These are phyloP conservation scores for Stentor coeruleus DNA, from an alignment of 73 alveolate genomes.

Conservation along the genomic window DNA sequence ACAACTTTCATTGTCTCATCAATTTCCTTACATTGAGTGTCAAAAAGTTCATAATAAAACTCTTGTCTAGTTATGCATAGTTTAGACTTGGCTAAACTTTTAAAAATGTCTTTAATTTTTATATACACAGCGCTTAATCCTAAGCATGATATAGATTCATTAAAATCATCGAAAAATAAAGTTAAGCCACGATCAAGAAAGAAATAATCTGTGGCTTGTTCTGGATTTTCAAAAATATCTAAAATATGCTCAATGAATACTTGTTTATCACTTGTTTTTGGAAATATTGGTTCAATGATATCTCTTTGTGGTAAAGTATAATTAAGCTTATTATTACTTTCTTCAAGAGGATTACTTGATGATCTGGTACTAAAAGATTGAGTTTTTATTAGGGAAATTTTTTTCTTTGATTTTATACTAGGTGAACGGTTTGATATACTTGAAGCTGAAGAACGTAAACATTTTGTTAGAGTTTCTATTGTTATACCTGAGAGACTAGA, in stretches of 20 bases:
- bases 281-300: not conserved
- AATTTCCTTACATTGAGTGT: not conserved
- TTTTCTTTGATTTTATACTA: too few relatives aligned
- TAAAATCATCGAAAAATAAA: not conserved
- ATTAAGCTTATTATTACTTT: too few relatives aligned
- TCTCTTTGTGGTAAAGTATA: not conserved
- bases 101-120: not conserved
- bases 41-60: not conserved
- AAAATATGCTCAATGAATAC: not conserved
- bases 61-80: not conserved
- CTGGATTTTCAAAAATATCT: not conserved
- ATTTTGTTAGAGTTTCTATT: not conserved
- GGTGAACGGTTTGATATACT: not conserved
- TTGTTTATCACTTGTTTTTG: not conserved
- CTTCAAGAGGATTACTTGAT: not conserved
- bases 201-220: conserved; percentile 1
- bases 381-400: not conserved
- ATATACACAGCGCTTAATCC: too few relatives aligned
- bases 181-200: not conserved
- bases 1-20: not conserved
- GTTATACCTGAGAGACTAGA: not conserved
- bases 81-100: not conserved
- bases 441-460: not conserved
- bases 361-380: not conserved
- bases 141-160: not conserved